Conservation (phyloP, 345 rosid species). For the Aquilaria yunnanensis region DNA sequence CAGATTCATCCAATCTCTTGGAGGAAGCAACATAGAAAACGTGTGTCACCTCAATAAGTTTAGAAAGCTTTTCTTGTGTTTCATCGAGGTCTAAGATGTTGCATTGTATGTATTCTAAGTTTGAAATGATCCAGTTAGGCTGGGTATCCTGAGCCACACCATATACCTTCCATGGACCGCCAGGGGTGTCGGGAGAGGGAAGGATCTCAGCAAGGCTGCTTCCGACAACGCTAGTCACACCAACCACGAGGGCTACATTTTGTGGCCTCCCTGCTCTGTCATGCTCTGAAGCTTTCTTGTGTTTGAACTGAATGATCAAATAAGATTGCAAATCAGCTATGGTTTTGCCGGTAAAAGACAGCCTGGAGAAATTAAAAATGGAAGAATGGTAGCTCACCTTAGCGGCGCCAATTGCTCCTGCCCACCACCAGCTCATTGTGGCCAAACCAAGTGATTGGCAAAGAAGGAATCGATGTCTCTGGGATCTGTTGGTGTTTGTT, state of each 20-base stretch:
- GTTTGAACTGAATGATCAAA: too few species aligned
- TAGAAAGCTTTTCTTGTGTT: slow-evolving; percentile 22
- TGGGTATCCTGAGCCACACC: slow-evolving; percentile 28
- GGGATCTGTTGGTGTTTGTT: too few species aligned
- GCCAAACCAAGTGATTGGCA: too few species aligned
- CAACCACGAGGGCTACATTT: slow-evolving; percentile 28
- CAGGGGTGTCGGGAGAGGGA: slow-evolving; percentile 35
- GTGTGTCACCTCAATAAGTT: slow-evolving; percentile 34
- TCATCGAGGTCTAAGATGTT: slow-evolving; percentile 25
- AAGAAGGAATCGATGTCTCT: too few species aligned
- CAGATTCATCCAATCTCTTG: slow-evolving; percentile 21
- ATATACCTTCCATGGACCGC: slow-evolving; percentile 50
- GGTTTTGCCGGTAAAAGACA: background rate
- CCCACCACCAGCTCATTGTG: too few species aligned
- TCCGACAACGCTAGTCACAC: slow-evolving; percentile 39
- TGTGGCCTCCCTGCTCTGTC: slow-evolving; percentile 3
- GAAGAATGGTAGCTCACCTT: too few species aligned
- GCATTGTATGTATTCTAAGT: slow-evolving; percentile 40
- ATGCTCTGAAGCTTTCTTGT: too few species aligned
- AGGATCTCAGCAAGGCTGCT: slow-evolving; percentile 45
- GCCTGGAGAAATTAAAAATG: too few species aligned
- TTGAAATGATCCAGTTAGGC: slow-evolving; percentile 22
- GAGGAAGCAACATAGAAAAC: slow-evolving; percentile 33
- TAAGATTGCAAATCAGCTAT: too few species aligned
- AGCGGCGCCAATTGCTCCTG: too few species aligned